phyloP scores from a whole-genome alignment of 1,139 yeast genomes.

The Wickerhamiella infanticola region DNA sequence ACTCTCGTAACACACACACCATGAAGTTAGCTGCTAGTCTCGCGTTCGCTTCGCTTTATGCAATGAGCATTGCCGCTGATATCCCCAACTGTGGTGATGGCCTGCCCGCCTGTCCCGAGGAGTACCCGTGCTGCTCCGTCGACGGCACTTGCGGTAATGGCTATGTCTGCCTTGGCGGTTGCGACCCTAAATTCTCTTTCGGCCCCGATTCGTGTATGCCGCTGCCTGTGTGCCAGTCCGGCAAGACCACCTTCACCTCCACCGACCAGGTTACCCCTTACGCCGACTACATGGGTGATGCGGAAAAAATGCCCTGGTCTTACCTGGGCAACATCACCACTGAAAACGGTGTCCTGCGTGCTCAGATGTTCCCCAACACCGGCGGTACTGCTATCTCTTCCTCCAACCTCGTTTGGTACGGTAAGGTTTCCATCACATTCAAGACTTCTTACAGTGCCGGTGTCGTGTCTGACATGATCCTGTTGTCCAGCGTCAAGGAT shows the following conservation, averaged over 20 bases:
- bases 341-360: conserved; percentile 36
- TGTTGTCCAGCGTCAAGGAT: conserved; percentile 75
- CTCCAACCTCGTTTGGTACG: conserved; percentile 74
- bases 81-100: conserved; percentile 27
- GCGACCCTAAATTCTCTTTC: conserved; percentile 54
- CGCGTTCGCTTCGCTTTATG: conserved; percentile 2
- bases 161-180: conserved; percentile 61
- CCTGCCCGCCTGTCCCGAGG: conserved; percentile 40
- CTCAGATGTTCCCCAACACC: conserved; percentile 71
- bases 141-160: conserved; percentile 76
- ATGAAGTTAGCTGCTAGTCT: neutral
- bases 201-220: conserved; percentile 52
- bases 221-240: conserved; percentile 33
- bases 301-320: conserved; percentile 52
- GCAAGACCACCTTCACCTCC: conserved; percentile 16
- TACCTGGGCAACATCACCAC: conserved; percentile 52
- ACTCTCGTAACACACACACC: neutral
- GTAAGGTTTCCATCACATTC: conserved; percentile 52
- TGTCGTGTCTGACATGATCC: conserved; percentile 72
- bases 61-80: conserved; percentile 7
- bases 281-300: conserved; percentile 53
- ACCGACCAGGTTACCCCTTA: conserved; percentile 23
- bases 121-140: conserved; percentile 63
- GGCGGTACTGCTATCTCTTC: conserved; percentile 74
- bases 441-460: conserved; percentile 66